A percentile compares a stretch with the other conserved stretches of the same genome.
phyloP scores from a whole-genome alignment of 73 alveolate species.

The Breviolum minutum region DNA sequence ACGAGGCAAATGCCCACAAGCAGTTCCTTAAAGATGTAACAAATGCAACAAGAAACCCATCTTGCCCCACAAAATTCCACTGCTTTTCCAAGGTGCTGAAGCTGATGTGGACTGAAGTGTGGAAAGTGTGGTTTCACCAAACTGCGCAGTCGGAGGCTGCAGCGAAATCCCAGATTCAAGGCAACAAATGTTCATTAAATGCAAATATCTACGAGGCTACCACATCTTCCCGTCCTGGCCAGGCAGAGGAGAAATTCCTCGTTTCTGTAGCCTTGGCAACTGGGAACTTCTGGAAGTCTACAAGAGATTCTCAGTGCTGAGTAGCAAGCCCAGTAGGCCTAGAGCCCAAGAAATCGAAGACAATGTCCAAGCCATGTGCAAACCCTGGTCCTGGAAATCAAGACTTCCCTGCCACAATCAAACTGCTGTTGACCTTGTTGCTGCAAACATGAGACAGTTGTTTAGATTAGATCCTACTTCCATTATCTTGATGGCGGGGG shows the following conservation, averaged over 20 bases:
- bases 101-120: slow-evolving; percentile 76
- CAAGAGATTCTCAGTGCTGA: neutral
- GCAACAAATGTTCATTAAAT: neutral
- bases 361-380: slow-evolving; percentile 67
- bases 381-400: slow-evolving; percentile 50
- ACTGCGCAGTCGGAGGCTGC: neutral
- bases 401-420: neutral
- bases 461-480: too few species aligned
- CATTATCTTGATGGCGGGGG: too few species aligned
- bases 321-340: slow-evolving; percentile 22
- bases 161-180: neutral
- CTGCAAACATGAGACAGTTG: too few species aligned
- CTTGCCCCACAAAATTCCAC: neutral
- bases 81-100: slow-evolving; percentile 52
- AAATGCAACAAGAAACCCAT: neutral
- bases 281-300: too few species aligned
- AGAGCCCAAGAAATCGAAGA: slow-evolving; percentile 43
- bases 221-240: slow-evolving; percentile 6
- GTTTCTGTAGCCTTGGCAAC: slow-evolving; percentile 26
- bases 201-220: neutral
- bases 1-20: slow-evolving; percentile 79
- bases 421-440: too few species aligned
- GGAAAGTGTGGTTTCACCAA: slow-evolving; percentile 66
- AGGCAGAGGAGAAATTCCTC: slow-evolving; percentile 37
- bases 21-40: slow-evolving; percentile 43